These are phyloP conservation scores for Trypanosoma rangeli DNA, from an alignment of 208 protist genomes.

Conservation along the genomic window DNA sequence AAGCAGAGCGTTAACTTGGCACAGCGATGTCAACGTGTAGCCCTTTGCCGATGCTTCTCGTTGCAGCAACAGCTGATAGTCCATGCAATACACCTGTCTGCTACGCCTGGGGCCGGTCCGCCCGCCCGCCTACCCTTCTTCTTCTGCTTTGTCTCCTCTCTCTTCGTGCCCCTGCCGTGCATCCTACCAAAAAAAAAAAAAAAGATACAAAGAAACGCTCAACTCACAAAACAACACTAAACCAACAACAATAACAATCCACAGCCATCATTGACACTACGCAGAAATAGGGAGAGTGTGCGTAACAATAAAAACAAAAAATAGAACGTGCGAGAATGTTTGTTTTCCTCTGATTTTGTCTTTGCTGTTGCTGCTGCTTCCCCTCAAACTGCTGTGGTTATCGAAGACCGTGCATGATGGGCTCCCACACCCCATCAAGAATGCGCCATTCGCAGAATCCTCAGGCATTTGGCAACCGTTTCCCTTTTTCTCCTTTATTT, in stretches of 20 bases:
- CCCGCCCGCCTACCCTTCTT: neutral
- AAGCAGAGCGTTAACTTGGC: slow-evolving; percentile 30
- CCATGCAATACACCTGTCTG: slow-evolving; percentile 35
- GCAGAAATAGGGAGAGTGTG: no score
- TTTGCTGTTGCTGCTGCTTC: neutral
- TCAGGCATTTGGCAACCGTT: slow-evolving; percentile 5
- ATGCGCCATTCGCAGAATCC: neutral
- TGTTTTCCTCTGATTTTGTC: neutral
- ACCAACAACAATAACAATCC: neutral
- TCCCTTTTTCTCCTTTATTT: neutral
- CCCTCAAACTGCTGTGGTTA: neutral
- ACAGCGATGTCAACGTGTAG: slow-evolving; percentile 49
- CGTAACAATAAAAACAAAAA: neutral
- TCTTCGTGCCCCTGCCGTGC: neutral
- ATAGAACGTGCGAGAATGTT: slow-evolving; percentile 1
- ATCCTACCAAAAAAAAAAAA: neutral
- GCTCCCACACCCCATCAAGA: neutral
- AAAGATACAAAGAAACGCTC: neutral
- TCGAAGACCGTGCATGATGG: neutral
- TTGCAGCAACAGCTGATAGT: slow-evolving; percentile 55
- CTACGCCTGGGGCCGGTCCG: neutral
- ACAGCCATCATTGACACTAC: neutral
- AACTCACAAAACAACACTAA: neutral
- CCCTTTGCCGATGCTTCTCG: slow-evolving; percentile 45
- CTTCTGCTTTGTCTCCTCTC: neutral